Evolutionary conservation across 2,329 filamentous ascomycete genomes (phyloP), one percentile per base, ranked within the genome.

Genomic region (Aspergillus sp.): DNA sequence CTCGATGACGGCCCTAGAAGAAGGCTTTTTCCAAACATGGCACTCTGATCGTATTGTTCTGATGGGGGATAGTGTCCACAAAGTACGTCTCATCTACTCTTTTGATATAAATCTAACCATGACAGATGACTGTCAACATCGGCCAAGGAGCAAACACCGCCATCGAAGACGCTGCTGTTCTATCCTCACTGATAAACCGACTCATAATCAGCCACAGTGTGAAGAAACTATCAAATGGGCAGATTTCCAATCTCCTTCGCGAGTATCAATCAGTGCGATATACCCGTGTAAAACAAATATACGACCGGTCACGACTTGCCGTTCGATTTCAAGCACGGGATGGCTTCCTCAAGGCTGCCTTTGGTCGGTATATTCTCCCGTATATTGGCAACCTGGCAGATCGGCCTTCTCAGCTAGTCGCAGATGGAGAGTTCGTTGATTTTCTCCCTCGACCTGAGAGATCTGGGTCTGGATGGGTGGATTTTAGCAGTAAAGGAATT

Each of bases 81-180:
- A 61, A 48, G 56, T 60, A 39, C 35, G 9, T 27, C 7, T 27
- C 33, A 26, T n/a, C 8, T 39, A 30, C 8, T 7, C 13, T 12
- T 2, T 11, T 40, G 9, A 3, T 39, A 7, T 33, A 31, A 4
- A 29, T 27, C 30, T 38, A 33, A 33, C 13, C 8, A 40, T 37
- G 13, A 5, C 26, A 62, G 60, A 58, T 68, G 60, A 63, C 62
- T 6, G 57, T 59, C 1, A 67, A 65, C 32, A 40, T 56, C 11
- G 68, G 68, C 7, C 67, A 69, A 52, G 68, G 69, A 1, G 69
- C 64, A 11, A 72, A 71, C 47, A 58, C 53, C n/a, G 66, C 67
- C 1, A 68, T 71, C 11, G 68, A 72, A 48, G 60, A 59, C 40
- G 66, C 61, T 3, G 67, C 67, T 5, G 52, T 54, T 7, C 49